A percentile compares a stretch with the other conserved stretches of the same genome.
phyloP scores from a whole-genome alignment of 1,284 basidiomycete genomes.

The Agroathelia rolfsii region DNA sequence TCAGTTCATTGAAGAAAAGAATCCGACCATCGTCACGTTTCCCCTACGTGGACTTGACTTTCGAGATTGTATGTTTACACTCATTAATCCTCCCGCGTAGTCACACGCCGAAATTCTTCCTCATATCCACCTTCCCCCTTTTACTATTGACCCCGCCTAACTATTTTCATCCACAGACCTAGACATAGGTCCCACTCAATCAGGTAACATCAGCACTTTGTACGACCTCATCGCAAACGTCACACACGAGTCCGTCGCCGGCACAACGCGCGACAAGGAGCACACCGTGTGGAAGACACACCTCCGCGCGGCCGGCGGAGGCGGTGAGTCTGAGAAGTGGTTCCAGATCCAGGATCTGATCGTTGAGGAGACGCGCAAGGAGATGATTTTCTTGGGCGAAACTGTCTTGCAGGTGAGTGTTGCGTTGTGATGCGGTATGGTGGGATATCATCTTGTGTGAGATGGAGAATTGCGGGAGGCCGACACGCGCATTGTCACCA shows the following conservation, averaged over 20 bases:
- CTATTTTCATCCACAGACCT: constrained; percentile 50
- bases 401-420: constrained; percentile 78
- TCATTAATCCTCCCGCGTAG: constrained; percentile 10
- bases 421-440: not conserved
- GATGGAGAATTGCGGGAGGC: too few species aligned
- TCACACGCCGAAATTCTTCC: constrained; percentile 10
- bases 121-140: too few species aligned
- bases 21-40: constrained; percentile 97
- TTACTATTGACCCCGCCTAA: constrained; percentile 2
- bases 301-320: constrained; percentile 67
- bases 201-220: constrained; percentile 55
- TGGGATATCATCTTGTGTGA: too few species aligned
- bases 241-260: constrained; percentile 89
- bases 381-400: constrained; percentile 98
- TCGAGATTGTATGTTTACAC: constrained; percentile 65
- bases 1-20: constrained; percentile 95
- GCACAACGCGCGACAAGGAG: constrained; percentile 84
- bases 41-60: constrained; percentile 90
- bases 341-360: constrained; percentile 95
- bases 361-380: constrained; percentile 89
- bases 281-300: constrained; percentile 90
- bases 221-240: constrained; percentile 97
- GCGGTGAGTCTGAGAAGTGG: constrained; percentile 87
- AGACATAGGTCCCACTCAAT: constrained; percentile 49
- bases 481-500: too few species aligned